Evolutionary conservation across 1,284 basidiomycete genomes (phyloP).

Genomic region (Tilletia caries): DNA sequence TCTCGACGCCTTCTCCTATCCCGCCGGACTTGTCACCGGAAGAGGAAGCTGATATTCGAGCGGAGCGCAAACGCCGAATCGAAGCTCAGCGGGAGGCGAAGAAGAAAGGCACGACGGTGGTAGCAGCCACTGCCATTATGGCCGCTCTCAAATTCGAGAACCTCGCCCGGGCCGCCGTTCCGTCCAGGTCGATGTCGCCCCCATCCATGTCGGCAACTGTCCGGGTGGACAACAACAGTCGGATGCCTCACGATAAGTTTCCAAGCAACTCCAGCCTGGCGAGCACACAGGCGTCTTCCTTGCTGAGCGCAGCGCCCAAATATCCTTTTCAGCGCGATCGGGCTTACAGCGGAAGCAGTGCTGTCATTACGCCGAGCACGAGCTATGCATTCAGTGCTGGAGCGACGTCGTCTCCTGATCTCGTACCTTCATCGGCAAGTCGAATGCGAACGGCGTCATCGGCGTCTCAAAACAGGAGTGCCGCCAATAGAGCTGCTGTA

Average conservation of each 20-base stretch:
- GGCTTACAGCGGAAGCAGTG: neutral
- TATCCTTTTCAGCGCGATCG: neutral
- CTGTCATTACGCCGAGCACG: neutral
- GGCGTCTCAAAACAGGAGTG: neutral
- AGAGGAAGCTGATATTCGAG: neutral
- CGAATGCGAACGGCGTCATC: neutral
- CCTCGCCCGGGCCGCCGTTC: neutral
- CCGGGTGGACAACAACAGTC: neutral
- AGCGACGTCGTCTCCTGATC: neutral
- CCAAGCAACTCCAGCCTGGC: conserved; percentile 6
- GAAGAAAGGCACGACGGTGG: neutral
- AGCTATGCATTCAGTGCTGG: neutral
- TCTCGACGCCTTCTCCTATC: conserved; percentile 8
- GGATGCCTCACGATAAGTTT: conserved; percentile 1
- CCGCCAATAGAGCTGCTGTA: neutral
- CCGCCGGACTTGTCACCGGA: neutral
- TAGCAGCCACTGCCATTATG: conserved; percentile 4
- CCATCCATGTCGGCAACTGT: neutral
- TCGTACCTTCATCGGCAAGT: neutral
- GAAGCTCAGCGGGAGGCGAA: conserved; percentile 5
- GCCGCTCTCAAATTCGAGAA: conserved; percentile 8
- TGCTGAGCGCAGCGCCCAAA: neutral
- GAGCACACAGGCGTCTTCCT: neutral
- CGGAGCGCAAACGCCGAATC: neutral
- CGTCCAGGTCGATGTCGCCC: neutral